These are phyloP conservation scores for Euclidium syriacum DNA, from an alignment of 345 rosid genomes.

Conservation along the genomic window DNA sequence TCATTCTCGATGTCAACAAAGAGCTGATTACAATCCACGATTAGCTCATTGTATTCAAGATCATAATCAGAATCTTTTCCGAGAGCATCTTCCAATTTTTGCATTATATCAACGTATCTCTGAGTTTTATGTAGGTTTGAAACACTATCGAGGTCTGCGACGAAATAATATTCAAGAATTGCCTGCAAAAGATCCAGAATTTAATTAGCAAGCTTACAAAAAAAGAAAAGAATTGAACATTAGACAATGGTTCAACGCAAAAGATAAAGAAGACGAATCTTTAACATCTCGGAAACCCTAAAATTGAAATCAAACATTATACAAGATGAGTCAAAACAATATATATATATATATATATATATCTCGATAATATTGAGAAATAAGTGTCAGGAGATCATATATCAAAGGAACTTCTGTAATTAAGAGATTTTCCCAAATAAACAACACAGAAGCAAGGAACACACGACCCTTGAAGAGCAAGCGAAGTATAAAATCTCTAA, in stretches of 20 bases:
- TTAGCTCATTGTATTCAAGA: conserved; percentile 89
- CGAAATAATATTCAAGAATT: conserved; percentile 84
- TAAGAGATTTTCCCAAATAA: too few species aligned
- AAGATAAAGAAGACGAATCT: not conserved
- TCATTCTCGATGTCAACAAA: conserved; percentile 94
- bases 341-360: not conserved
- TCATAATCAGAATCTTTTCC: conserved; percentile 63
- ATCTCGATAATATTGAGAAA: not conserved
- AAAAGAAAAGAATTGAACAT: too few species aligned
- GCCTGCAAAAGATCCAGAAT: conserved; percentile 42
- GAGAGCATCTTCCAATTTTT: conserved; percentile 81
- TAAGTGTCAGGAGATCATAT: too few species aligned
- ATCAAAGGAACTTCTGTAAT: too few species aligned
- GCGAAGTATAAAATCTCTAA: not conserved
- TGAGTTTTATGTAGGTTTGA: conserved; percentile 80
- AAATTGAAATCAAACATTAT: not conserved
- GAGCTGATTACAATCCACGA: conserved; percentile 80
- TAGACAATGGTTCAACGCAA: too few species aligned
- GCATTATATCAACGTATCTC: conserved; percentile 76
- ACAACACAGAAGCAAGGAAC: not conserved
- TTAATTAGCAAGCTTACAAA: not conserved
- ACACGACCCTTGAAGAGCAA: not conserved
- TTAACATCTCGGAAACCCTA: not conserved
- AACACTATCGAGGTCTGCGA: conserved; percentile 83
- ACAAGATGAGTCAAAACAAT: not conserved